Evolutionary conservation across 1,284 basidiomycete species (phyloP).

Genomic region (Heliocybe sulcata): DNA sequence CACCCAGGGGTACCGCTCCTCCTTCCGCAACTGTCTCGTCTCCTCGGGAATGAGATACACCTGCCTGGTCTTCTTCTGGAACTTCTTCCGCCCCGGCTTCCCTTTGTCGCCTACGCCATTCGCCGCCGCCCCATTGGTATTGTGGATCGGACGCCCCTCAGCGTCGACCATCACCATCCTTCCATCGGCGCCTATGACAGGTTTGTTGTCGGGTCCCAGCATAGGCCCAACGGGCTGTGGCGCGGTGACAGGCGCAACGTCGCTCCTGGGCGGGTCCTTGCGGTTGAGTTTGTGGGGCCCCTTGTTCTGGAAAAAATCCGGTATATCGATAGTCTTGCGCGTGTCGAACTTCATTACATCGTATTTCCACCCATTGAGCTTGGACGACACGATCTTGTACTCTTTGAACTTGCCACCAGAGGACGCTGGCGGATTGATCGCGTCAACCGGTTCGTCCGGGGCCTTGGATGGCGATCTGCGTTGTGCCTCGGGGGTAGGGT

Average conservation of each 20-base stretch:
- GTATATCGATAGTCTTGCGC: slow-evolving; percentile 49
- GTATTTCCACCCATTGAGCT: slow-evolving; percentile 78
- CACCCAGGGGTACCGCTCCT: slow-evolving; percentile 87
- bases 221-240: slow-evolving; percentile 50
- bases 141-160: slow-evolving; percentile 64
- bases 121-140: slow-evolving; percentile 22
- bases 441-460: slow-evolving; percentile 18
- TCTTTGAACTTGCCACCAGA: slow-evolving; percentile 62
- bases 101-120: slow-evolving; percentile 40
- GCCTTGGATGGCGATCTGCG: slow-evolving; percentile 11
- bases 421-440: slow-evolving; percentile 38
- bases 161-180: slow-evolving; percentile 74
- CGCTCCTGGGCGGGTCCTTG: slow-evolving; percentile 64
- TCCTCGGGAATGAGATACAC: slow-evolving; percentile 53
- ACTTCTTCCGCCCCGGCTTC: slow-evolving; percentile 56
- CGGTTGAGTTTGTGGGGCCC: slow-evolving; percentile 73
- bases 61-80: slow-evolving; percentile 82
- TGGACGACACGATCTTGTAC: slow-evolving; percentile 68
- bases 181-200: slow-evolving; percentile 68
- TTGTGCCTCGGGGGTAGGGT: slow-evolving; percentile 5
- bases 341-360: slow-evolving; percentile 81
- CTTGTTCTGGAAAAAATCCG: slow-evolving; percentile 42
- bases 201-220: slow-evolving; percentile 68
- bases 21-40: slow-evolving; percentile 48
- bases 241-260: slow-evolving; percentile 24